Conservation (phyloP, 1,284 basidiomycete genomes). For the Dichomitus squalens region DNA sequence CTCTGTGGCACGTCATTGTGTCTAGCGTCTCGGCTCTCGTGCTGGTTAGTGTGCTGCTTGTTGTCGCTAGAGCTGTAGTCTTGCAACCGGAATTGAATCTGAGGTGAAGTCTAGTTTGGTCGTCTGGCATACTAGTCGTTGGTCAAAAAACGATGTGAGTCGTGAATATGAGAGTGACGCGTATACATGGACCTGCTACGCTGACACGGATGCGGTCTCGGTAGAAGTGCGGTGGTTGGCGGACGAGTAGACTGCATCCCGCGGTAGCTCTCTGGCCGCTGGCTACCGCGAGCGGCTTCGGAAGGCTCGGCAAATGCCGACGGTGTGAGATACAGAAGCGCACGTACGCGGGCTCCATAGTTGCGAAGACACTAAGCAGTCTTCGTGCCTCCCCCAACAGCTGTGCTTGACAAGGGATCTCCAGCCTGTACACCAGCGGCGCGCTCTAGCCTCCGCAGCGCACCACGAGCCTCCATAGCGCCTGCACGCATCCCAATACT, state of each 20-base stretch:
- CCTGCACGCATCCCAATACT: conserved; percentile 54
- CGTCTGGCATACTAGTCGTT: not conserved
- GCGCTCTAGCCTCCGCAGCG: conserved; percentile 42
- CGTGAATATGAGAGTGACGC: not conserved
- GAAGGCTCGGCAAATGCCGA: not conserved
- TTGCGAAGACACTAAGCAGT: too few relatives aligned
- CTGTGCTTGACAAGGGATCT: not conserved
- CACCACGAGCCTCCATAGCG: conserved; percentile 48
- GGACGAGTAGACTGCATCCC: not conserved
- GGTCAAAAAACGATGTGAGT: not conserved
- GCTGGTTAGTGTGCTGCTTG: too few relatives aligned
- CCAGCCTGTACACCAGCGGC: not conserved
- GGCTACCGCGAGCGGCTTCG: not conserved
- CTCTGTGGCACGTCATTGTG: conserved; percentile 62
- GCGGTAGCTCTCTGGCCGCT: not conserved
- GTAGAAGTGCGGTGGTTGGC: not conserved
- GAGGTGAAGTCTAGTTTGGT: not conserved
- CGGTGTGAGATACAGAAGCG: too few relatives aligned
- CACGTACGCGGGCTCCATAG: too few relatives aligned
- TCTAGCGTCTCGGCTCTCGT: not conserved
- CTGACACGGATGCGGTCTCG: not conserved
- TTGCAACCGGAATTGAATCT: not conserved
- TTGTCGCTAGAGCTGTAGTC: too few relatives aligned
- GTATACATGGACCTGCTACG: conserved; percentile 6
- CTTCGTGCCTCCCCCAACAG: too few relatives aligned